Base-by-base conservation (phyloP, 768 basidiomycete genomes). In the Lactarius sanguifluus region DNA sequence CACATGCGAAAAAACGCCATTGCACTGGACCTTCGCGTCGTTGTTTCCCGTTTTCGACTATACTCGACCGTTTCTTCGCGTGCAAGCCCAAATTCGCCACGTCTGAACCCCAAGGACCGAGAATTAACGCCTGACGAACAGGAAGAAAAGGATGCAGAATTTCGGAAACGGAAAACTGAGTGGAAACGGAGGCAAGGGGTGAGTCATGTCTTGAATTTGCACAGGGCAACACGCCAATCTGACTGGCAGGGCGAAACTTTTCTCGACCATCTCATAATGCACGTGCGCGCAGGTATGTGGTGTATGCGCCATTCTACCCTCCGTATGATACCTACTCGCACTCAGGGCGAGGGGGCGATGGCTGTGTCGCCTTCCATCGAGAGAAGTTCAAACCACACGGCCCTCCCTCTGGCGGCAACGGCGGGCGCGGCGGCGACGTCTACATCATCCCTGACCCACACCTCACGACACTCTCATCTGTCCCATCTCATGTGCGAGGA, bases 331-430 rank as follows among this genome's bases (percentile, higher is more conserved):
- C 30, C 41, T n/a, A 41, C 55, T 50, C 47, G 45, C 38, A 57
- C 59, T n/a, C 71, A 91, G 95, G 94, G 18, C 86, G 83, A 72
- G 96, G 96, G 23, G 96, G 96, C 0, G 81, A 93, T 64, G 96
- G 96, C 28, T 92, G 94, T 69, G 92, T 90, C 28, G 95, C 96
- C 6, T 97, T 98, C 72, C 90, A 95, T 72, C 87, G 93, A 64
- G 94, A 96, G 78, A 92, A 93, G 73, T 94, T 84, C 76, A 86
- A 85, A 64, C 85, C 89, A 1, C 84, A 86, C 67, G 93, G 94
- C 0, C 94, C 95, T 1, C 94, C 96, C 0, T 96, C 94, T 12
- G 96, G 96, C 0, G 96, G 96, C 1, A 91, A 91, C 66, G 96
- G 96, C 18, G 96, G 95, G 2, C 83, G 83, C 56, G 96, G 96